Percentiles rank a stretch among this genome's conserved stretches.
Evolutionary conservation across 75 land plant species (phyloP).

Genomic region (Chamaecyparis obtusa): DNA sequence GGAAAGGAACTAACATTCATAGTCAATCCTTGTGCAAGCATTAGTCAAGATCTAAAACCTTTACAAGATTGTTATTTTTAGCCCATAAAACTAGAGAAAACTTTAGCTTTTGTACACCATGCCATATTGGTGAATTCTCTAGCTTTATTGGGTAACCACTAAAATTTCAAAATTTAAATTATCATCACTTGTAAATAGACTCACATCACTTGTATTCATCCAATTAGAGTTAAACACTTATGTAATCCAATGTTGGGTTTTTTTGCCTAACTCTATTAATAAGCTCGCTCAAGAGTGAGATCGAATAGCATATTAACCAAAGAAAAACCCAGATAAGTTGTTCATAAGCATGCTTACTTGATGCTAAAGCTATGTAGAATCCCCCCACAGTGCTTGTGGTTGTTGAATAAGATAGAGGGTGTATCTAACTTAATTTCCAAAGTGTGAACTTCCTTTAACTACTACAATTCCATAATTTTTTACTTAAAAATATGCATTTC

Average conservation of each 20-base stretch:
- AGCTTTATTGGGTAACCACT: not conserved
- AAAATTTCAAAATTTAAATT: not conserved
- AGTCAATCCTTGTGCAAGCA: too few species aligned
- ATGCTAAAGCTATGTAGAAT: not conserved
- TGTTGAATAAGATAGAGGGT: not conserved
- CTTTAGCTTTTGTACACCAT: not conserved
- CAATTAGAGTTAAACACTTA: not conserved
- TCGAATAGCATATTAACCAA: not conserved
- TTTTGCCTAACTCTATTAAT: not conserved
- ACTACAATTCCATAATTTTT: not conserved
- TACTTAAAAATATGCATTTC: too few species aligned
- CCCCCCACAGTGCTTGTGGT: not conserved
- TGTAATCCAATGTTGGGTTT: not conserved
- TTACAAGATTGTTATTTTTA: not conserved
- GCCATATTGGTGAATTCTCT: not conserved
- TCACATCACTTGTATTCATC: not conserved
- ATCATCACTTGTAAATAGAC: not conserved
- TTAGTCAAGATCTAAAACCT: too few species aligned
- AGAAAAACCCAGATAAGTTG: not conserved
- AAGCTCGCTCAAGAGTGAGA: not conserved
- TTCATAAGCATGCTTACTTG: not conserved
- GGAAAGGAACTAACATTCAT: not conserved
- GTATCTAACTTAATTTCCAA: not conserved
- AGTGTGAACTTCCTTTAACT: not conserved
- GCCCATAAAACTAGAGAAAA: not conserved